Evolutionary conservation across 805 yeast genomes (phyloP).

Genomic region (Osmozyma mogii): DNA sequence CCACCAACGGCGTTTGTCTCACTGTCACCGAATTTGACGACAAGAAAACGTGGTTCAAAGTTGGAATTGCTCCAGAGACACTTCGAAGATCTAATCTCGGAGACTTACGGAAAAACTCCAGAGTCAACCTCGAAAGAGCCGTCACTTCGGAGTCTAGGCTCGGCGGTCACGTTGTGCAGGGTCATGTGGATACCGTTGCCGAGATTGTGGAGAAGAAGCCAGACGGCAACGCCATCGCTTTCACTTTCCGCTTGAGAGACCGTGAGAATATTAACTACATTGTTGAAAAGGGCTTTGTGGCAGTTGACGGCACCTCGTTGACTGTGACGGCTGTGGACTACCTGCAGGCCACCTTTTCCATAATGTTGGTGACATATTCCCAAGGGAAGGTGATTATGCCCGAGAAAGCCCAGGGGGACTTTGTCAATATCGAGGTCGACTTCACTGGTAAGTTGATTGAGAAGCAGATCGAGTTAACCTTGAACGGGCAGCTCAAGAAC

Average conservation of each 20-base stretch:
- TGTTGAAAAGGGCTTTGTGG: slow-evolving; percentile 92
- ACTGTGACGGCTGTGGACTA: slow-evolving; percentile 80
- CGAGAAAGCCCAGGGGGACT: slow-evolving; percentile 48
- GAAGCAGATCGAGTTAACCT: slow-evolving; percentile 61
- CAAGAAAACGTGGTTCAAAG: slow-evolving; percentile 53
- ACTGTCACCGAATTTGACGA: slow-evolving; percentile 78
- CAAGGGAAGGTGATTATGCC: slow-evolving; percentile 77
- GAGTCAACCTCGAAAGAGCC: slow-evolving; percentile 89
- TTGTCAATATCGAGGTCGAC: slow-evolving; percentile 90
- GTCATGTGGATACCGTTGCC: slow-evolving; percentile 92
- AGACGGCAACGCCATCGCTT: slow-evolving; percentile 73
- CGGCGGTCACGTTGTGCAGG: slow-evolving; percentile 98
- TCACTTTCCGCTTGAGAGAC: slow-evolving; percentile 68
- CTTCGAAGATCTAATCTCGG: slow-evolving; percentile 75
- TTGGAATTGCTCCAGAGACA: slow-evolving; percentile 92
- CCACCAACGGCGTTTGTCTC: slow-evolving; percentile 83
- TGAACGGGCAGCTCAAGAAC: slow-evolving; percentile 46
- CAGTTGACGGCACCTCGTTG: slow-evolving; percentile 87
- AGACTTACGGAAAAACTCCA: slow-evolving; percentile 43
- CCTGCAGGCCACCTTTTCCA: slow-evolving; percentile 49
- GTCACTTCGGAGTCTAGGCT: slow-evolving; percentile 74
- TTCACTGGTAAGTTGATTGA: slow-evolving; percentile 87
- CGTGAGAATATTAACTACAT: slow-evolving; percentile 56
- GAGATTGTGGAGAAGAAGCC: slow-evolving; percentile 40
- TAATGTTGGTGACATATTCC: slow-evolving; percentile 89